Conservation (phyloP, 805 yeast genomes). For the Metschnikowia proteae region DNA sequence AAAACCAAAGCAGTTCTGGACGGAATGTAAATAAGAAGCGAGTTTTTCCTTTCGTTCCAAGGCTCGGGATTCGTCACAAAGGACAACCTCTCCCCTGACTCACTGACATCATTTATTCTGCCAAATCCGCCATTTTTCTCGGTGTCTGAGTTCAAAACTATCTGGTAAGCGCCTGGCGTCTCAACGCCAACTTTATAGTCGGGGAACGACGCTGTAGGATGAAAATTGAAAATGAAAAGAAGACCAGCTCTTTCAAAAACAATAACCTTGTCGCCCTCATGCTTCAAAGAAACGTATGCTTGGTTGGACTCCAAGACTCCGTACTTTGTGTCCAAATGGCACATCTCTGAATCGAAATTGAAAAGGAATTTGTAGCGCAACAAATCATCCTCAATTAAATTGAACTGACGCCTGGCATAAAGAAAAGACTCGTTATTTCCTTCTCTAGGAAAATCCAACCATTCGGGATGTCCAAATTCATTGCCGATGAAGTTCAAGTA, state of each 20-base stretch:
- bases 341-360: constrained; percentile 84
- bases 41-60: constrained; percentile 81
- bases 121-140: constrained; percentile 75
- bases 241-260: constrained; percentile 86
- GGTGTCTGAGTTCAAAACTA: constrained; percentile 73
- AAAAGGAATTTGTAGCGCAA: constrained; percentile 76
- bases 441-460: constrained; percentile 94
- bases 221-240: constrained; percentile 84
- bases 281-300: constrained; percentile 83
- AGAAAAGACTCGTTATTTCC: constrained; percentile 88
- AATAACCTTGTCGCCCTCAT: constrained; percentile 83
- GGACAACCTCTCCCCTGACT: constrained; percentile 36
- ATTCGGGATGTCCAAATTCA: constrained; percentile 98
- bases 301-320: constrained; percentile 67
- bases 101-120: constrained; percentile 44
- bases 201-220: constrained; percentile 75
- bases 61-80: constrained; percentile 68
- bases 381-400: constrained; percentile 72
- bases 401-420: constrained; percentile 94
- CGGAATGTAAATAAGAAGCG: constrained; percentile 79
- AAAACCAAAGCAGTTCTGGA: constrained; percentile 51
- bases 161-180: constrained; percentile 65
- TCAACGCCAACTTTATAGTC: constrained; percentile 93
- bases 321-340: constrained; percentile 62
- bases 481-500: constrained; percentile 95